phyloP scores from a whole-genome alignment of 2,329 filamentous ascomycete genomes.

The Hypoxylon sp. region DNA sequence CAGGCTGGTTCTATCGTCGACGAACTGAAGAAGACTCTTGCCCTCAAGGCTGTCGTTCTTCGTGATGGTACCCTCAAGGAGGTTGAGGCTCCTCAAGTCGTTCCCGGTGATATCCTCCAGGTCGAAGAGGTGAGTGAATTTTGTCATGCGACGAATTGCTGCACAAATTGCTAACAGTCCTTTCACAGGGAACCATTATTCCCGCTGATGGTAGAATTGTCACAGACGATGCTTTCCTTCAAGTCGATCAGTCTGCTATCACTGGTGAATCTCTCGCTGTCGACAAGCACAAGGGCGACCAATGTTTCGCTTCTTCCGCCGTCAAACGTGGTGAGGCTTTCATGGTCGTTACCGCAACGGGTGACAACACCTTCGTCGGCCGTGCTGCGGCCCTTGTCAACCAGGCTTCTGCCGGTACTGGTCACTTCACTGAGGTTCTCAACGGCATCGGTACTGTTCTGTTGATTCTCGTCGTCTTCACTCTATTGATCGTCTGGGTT shows the following conservation, averaged over 20 bases:
- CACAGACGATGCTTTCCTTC: conserved; percentile 85
- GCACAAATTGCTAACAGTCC: conserved; percentile 4
- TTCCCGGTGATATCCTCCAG: conserved; percentile 91
- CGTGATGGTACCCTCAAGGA: conserved; percentile 85
- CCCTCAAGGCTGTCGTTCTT: conserved; percentile 88
- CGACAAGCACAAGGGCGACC: conserved; percentile 87
- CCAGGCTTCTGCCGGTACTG: conserved; percentile 78
- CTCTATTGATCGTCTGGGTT: conserved; percentile 86
- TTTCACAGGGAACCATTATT: conserved; percentile 80
- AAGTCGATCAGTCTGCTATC: conserved; percentile 93
- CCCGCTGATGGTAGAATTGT: conserved; percentile 90
- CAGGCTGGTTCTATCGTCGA: conserved; percentile 93
- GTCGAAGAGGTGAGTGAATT: conserved; percentile 74
- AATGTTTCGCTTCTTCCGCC: conserved; percentile 86
- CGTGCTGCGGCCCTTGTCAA: conserved; percentile 89
- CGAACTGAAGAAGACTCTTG: conserved; percentile 90
- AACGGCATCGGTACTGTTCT: conserved; percentile 88
- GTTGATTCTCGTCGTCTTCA: conserved; percentile 84
- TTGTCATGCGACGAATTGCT: conserved; percentile 2
- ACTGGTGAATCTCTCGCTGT: conserved; percentile 93
- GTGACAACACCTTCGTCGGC: conserved; percentile 92
- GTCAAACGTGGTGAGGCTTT: conserved; percentile 93
- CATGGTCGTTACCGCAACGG: conserved; percentile 85
- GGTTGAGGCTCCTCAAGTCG: conserved; percentile 85
- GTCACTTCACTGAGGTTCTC: conserved; percentile 92